Percentiles rank a stretch among this genome's conserved stretches.
These are phyloP conservation scores for Lathyrus sativus DNA, from an alignment of 306 rosid species.

Conservation along the genomic window DNA sequence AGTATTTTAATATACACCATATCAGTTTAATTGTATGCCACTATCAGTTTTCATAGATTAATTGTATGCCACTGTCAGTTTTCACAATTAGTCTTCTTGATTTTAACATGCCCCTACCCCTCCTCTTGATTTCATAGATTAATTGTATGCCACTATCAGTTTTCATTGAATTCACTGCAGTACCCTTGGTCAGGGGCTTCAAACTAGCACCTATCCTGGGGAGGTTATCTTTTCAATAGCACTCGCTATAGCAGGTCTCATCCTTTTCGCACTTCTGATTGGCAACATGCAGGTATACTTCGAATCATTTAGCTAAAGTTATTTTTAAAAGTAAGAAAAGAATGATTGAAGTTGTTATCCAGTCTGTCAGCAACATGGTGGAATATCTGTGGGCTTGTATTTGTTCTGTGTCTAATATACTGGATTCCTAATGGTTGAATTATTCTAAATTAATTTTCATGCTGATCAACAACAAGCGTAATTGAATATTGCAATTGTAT, in stretches of 20 bases:
- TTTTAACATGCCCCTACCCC: background rate
- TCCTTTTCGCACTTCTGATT: slow-evolving; percentile 95
- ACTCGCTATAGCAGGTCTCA: slow-evolving; percentile 85
- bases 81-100: too few relatives aligned
- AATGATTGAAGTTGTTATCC: slow-evolving; percentile 24
- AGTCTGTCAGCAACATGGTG: slow-evolving; percentile 25
- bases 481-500: too few relatives aligned
- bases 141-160: background rate
- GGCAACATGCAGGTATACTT: slow-evolving; percentile 98
- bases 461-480: too few relatives aligned
- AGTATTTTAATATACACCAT: background rate
- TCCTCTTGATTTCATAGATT: slow-evolving; percentile 12
- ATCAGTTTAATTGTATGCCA: too few relatives aligned
- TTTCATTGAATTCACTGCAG: slow-evolving; percentile 51
- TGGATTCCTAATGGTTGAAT: slow-evolving; percentile 11
- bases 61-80: background rate
- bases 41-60: slow-evolving; percentile 13
- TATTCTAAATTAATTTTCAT: background rate
- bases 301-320: slow-evolving; percentile 14
- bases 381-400: slow-evolving; percentile 21
- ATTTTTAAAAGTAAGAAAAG: slow-evolving; percentile 22
- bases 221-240: slow-evolving; percentile 96
- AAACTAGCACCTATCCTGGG: slow-evolving; percentile 86
- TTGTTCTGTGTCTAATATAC: slow-evolving; percentile 18
- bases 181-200: slow-evolving; percentile 98